These are phyloP conservation scores for Peronospora belbahrii DNA, from an alignment of 352 stramenopile species.

Conservation along the genomic window DNA sequence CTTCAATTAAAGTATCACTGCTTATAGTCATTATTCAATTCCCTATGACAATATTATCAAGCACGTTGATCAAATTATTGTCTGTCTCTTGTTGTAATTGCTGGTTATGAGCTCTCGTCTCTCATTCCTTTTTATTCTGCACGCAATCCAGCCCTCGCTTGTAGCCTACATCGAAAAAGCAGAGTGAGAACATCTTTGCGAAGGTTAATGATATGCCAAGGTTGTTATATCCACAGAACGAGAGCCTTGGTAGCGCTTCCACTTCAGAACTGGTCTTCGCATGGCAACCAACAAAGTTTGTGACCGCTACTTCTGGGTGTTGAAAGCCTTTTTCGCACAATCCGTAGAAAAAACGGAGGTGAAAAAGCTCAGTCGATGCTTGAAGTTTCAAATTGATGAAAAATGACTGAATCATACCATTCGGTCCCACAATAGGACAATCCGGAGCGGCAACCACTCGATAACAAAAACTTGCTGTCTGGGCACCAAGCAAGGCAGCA, in stretches of 20 bases:
- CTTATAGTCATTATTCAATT: no score
- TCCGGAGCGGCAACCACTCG: conserved; percentile 40
- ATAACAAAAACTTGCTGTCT: conserved; percentile 48
- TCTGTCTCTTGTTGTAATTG: no score
- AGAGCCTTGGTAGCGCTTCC: conserved; percentile 68
- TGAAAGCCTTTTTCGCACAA: conserved; percentile 43
- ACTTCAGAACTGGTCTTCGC: conserved; percentile 54
- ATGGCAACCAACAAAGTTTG: conserved; percentile 47
- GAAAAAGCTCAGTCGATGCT: neutral
- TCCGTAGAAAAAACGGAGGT: conserved; percentile 5
- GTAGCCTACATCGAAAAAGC: conserved; percentile 29
- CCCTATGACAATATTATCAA: no score
- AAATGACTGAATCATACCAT: no score
- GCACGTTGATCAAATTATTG: no score
- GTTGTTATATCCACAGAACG: conserved; percentile 51
- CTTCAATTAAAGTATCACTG: no score
- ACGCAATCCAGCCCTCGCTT: conserved; percentile 38
- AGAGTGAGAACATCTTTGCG: neutral
- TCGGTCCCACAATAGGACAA: conserved; percentile 62
- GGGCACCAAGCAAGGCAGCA: conserved; percentile 61
- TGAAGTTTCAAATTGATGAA: no score
- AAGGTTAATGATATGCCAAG: neutral
- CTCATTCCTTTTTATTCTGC: no score
- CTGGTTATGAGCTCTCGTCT: no score
- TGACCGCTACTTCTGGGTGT: conserved; percentile 44